Evolutionary conservation across 106 monocot genomes (phyloP), one percentile per base, ranked within the genome.

Genomic region (Alisma plantagoaquatica): DNA sequence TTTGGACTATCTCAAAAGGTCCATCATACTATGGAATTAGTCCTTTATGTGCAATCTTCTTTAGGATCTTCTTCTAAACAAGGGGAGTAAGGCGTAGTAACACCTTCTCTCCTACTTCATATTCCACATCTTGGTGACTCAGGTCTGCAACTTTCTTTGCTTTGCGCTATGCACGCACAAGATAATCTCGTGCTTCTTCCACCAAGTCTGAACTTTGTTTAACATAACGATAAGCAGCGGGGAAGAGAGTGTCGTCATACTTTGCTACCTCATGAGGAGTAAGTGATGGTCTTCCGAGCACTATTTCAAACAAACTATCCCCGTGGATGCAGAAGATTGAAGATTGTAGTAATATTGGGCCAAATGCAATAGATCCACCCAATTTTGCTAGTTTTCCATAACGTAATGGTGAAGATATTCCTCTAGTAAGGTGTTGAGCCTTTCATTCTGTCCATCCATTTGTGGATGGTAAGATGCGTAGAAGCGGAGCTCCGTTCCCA

Each of bases 341-440:
- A 54, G 17, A 18, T 65, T 65, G 54, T 42, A 44, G 2, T n/a
- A 53, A 35, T 54, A 65, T 29, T 65, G 25, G 27, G 64, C 42
- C 10, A 65, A 30, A 32, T 65, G 53, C 2, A 56, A 14, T 0
- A 55, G 30, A 3, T 24, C 23, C 7, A 47, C 31, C 55, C 54
- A 66, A 31, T 66, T 56, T 3, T 27, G 11, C 20, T 66, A 56
- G 30, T 66, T 55, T 19, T 21, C n/a, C 0, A n/a, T 0, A 9
- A 66, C 54, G 16, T 22, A 54, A 10, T 66, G 31, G 4, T 31
- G 4, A 9, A 56, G 16, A 31, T 56, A 56, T 31, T 66, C 22
- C 20, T 66, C 55, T 17, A 46, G 15, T 4, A 54, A 10, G 23
- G n/a, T 25, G 41, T 51, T 64, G 19, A 19, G 17, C 0, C 43